Conservation (phyloP, 2,329 filamentous ascomycete species). For the Verticillium alfalfae region DNA sequence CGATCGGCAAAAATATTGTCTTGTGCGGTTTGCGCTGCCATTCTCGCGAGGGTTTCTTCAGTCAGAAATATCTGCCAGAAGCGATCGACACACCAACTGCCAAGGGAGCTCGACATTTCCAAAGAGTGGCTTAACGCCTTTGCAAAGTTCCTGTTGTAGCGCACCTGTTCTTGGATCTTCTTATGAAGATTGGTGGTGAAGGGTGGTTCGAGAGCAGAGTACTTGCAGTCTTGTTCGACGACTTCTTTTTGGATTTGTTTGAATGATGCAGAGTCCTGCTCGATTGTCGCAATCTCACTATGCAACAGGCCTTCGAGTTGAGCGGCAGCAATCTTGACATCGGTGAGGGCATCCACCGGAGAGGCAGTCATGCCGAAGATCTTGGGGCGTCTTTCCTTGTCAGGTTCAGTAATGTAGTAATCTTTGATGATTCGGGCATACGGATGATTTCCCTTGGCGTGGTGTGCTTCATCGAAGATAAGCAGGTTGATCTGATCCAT, state of each 20-base stretch:
- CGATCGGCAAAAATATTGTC: conserved; percentile 17
- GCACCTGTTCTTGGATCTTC: conserved; percentile 41
- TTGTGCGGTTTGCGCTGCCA: conserved; percentile 50
- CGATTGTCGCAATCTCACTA: conserved; percentile 74
- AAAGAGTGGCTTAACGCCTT: conserved; percentile 55
- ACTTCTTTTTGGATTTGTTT: conserved; percentile 41
- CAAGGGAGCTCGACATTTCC: conserved; percentile 60
- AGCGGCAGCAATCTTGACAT: conserved; percentile 63
- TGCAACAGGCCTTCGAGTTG: conserved; percentile 74
- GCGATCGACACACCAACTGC: conserved; percentile 78
- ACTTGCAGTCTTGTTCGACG: conserved; percentile 40
- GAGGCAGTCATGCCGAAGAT: conserved; percentile 98
- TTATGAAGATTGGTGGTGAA: conserved; percentile 62
- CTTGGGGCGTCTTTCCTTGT: conserved; percentile 53
- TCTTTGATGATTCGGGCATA: conserved; percentile 89
- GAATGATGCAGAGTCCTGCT: conserved; percentile 32
- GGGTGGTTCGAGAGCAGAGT: conserved; percentile 36
- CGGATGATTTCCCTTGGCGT: conserved; percentile 88
- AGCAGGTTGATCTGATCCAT: conserved; percentile 85
- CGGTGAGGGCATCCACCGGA: conserved; percentile 76
- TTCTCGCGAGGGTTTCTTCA: conserved; percentile 54
- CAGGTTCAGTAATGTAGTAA: conserved; percentile 58
- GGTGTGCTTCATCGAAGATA: conserved; percentile 94
- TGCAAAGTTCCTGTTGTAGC: conserved; percentile 39
- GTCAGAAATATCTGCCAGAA: conserved; percentile 70